A percentile compares a stretch with the other conserved stretches of the same genome.
These are phyloP conservation scores for Pseudonectria foliicola DNA, from an alignment of 2,329 filamentous ascomycete species.

Conservation along the genomic window DNA sequence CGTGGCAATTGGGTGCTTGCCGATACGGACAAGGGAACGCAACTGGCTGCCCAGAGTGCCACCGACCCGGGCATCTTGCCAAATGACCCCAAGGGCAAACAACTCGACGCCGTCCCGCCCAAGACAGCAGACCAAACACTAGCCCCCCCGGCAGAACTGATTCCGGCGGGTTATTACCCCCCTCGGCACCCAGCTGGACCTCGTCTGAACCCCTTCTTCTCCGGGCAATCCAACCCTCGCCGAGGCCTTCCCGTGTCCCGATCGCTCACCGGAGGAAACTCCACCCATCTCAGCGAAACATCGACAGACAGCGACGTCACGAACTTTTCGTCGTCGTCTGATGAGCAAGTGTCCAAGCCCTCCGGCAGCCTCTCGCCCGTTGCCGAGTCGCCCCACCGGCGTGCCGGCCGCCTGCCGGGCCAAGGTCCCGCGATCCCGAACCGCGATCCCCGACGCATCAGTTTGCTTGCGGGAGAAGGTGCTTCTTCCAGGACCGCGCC, in stretches of 20 bases:
- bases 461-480: conserved; percentile 6
- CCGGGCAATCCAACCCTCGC: conserved; percentile 15
- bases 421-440: conserved; percentile 24
- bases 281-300: conserved; percentile 16
- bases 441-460: conserved; percentile 16
- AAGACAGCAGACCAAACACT: conserved; percentile 4
- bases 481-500: conserved; percentile 19
- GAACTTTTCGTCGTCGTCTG: conserved; percentile 25
- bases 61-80: conserved; percentile 13
- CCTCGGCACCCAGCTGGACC: conserved; percentile 12
- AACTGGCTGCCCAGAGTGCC: conserved; percentile 12
- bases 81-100: conserved; percentile 7
- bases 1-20: conserved; percentile 47
- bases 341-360: conserved; percentile 15
- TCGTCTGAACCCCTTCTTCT: conserved; percentile 17
- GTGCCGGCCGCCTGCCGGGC: conserved; percentile 24
- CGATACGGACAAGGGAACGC: conserved; percentile 26
- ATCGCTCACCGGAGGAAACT: conserved; percentile 14
- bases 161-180: conserved; percentile 18
- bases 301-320: conserved; percentile 28
- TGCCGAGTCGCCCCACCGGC: conserved; percentile 36
- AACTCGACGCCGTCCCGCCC: neutral
- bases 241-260: conserved; percentile 13
- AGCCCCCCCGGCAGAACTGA: conserved; percentile 26
- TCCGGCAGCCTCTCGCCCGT: conserved; percentile 40